Base-by-base conservation (phyloP, 106 monocot genomes). In the Hemerocallis citrina region DNA sequence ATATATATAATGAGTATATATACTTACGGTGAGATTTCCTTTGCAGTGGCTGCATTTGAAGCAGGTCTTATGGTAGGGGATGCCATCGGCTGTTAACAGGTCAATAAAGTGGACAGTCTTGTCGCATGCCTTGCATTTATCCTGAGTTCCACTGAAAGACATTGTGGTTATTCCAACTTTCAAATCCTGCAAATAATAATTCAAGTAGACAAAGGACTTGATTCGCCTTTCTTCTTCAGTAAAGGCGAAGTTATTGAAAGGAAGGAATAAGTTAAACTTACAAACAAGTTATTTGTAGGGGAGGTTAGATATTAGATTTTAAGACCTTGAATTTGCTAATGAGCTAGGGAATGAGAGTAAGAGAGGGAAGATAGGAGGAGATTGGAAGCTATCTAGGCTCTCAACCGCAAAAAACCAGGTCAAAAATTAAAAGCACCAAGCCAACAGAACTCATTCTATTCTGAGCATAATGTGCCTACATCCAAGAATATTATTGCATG, bases 1-100 rank as follows among this genome's bases (percentile, higher is more conserved):
- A 13, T 29, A 54, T 13, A 30, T 33, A 17, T 19, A 32, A 63
- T 22, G 3, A 2, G 32, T 30, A 32, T 22, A 20, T 22, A 54
- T 23, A 45, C 61, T 57, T 41, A 80, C 80, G 14, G 75, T 42
- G 19, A 80, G 80, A 42, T 57, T 74, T 15, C 75, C 70, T 15
- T 66, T 43, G 80, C 80, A 80, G 42, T 80, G 80, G 71, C 75
- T 80, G 67, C 80, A 80, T 52, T 63, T 75, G 70, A 80, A 80
- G 80, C 80, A 80, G 55, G 66, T 41, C 63, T 71, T 80, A 47
- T 75, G 80, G 37, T 75, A 80, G 12, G 56, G 16, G 2, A 71
- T 57, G 2, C 74, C 71, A 28, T 80, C 80, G 0, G 75, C 70
- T 0, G 75, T 57, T 45, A 80, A 39, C 38, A 80, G 36, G 55